phyloP scores from a whole-genome alignment of 2,329 filamentous ascomycete species.

The Colletotrichum kahawae region DNA sequence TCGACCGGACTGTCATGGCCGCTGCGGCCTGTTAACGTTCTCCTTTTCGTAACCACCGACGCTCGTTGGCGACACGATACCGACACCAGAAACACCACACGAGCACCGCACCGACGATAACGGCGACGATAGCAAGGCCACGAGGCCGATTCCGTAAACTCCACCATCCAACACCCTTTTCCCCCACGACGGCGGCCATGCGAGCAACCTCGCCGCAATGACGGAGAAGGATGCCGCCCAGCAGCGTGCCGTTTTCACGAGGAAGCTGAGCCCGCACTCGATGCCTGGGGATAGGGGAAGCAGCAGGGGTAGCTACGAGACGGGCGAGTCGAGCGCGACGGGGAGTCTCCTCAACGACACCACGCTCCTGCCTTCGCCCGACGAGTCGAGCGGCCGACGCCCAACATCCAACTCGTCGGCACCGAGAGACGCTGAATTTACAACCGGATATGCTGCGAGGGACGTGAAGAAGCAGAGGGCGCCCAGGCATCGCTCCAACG shows the following conservation, averaged over 20 bases:
- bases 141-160: background rate
- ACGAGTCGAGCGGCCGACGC: slow-evolving; percentile 2
- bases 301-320: slow-evolving; percentile 45
- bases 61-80: background rate
- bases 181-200: slow-evolving; percentile 21
- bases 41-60: background rate
- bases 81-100: background rate
- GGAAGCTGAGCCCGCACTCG: slow-evolving; percentile 13
- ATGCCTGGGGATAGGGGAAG: slow-evolving; percentile 31
- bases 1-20: slow-evolving; percentile 4
- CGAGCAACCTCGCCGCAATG: slow-evolving; percentile 22
- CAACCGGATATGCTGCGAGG: slow-evolving; percentile 22
- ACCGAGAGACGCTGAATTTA: slow-evolving; percentile 24
- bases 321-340: slow-evolving; percentile 48
- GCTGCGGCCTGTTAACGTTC: slow-evolving; percentile 2
- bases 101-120: background rate
- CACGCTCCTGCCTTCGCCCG: slow-evolving; percentile 14
- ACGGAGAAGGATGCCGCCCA: slow-evolving; percentile 24
- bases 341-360: slow-evolving; percentile 31
- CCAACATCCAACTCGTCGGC: background rate
- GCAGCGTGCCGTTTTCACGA: slow-evolving; percentile 8
- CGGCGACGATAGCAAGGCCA: background rate
- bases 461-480: slow-evolving; percentile 24
- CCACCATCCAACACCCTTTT: background rate
- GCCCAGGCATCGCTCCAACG: slow-evolving; percentile 50